Evolutionary conservation across 139 green algal species (phyloP), one percentile per base, ranked within the genome.

Genomic region (Asterochloris erici): DNA sequence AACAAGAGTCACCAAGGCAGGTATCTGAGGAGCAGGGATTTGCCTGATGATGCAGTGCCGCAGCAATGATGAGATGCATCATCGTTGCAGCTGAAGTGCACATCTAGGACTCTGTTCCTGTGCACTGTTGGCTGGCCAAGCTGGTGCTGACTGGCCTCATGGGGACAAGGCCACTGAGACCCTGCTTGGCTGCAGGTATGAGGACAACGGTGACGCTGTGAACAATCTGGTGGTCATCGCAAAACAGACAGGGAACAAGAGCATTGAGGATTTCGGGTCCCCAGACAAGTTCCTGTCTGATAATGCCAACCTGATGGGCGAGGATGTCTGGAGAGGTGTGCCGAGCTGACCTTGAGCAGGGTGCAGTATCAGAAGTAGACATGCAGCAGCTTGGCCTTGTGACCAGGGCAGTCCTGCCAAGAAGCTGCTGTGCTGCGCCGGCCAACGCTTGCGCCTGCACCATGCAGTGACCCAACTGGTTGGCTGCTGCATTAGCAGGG

Each of bases 141-240:
- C 38, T 54, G 38, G 4, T 6, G 38, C 38, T 54, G 38, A 54
- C 38, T 54, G 38, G 38, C 38, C 38, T 38, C n/a, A 10, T 76
- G 24, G 38, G 74, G 27, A 27, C 15, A 78, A 15, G 28, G 21
- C 29, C 74, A 64, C 15, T 60, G 21, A 26, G 28, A 54, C 14
- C 14, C 29, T 54, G 0, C 24, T 73, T 68, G 14, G 83, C 14
- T 68, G 28, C 88, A 95, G 92, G 73, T 98, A 97, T 84, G 95
- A 99, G 92, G 97, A 99, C 93, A 99, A 98, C 93, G 91, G 89
- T 84, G 95, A 98, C 75, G 89, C 91, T 66, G 93, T 96, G 47
- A 98, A 96, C 93, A 97, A 99, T 91, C 38, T 98, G 66, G 61
- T 89, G 19, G 93, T 99, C 24, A 90, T 98, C 54, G 85, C 81